These are phyloP conservation scores for Stachybotrys chlorohalonatus DNA, from an alignment of 2,329 filamentous ascomycete genomes.

Conservation along the genomic window DNA sequence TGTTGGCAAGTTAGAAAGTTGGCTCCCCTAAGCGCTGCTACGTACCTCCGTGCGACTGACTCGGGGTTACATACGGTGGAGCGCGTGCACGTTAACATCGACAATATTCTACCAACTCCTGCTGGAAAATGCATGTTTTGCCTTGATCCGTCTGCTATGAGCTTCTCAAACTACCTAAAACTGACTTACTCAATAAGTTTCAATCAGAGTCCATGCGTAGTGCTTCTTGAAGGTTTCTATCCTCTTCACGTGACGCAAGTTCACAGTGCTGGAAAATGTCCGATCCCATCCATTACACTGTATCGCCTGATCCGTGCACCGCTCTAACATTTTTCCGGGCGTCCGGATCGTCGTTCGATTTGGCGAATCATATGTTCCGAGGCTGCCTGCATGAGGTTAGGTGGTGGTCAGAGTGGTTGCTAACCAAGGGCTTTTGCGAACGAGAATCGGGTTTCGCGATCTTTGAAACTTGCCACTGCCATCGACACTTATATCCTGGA, in stretches of 20 bases:
- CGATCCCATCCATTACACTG: conserved; percentile 10
- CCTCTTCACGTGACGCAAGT: conserved; percentile 19
- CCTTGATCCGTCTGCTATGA: too few relatives aligned
- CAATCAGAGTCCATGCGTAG: neutral
- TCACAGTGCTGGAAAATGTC: conserved; percentile 13
- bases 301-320: conserved; percentile 11
- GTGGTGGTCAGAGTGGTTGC: neutral
- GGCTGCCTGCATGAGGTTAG: neutral
- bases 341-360: neutral
- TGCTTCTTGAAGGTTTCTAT: neutral
- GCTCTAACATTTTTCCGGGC: conserved; percentile 19
- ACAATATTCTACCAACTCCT: neutral
- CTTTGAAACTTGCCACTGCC: neutral
- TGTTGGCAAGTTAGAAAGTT: conserved; percentile 18
- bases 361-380: conserved; percentile 14
- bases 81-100: neutral
- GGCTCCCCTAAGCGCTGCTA: conserved; percentile 21
- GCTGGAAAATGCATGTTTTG: neutral
- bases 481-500: neutral
- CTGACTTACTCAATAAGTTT: too few relatives aligned
- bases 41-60: neutral
- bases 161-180: too few relatives aligned
- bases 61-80: neutral
- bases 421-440: neutral
- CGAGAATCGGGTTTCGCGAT: neutral